A percentile compares a stretch with the other conserved stretches of the same genome.
phyloP scores from a whole-genome alignment of 371 early-diverging fungal species.

The Mortierella sp. region DNA sequence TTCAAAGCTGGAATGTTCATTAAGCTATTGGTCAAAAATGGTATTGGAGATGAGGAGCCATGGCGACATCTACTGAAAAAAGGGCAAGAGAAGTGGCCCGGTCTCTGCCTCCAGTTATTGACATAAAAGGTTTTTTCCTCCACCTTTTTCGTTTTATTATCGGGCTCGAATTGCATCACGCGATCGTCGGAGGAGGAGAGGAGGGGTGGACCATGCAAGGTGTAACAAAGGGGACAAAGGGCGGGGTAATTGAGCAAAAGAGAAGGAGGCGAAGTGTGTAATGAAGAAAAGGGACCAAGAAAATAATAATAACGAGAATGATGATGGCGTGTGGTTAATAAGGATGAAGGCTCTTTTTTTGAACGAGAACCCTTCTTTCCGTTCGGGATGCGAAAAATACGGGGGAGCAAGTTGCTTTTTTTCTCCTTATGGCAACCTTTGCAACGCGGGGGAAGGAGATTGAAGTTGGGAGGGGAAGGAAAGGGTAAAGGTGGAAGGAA shows the following conservation, averaged over 20 bases:
- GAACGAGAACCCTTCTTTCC: neutral
- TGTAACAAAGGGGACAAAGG: neutral
- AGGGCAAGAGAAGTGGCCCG: neutral
- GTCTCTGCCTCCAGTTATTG: slow-evolving; percentile 3
- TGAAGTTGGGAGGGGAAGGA: neutral
- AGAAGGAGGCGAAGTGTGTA: neutral
- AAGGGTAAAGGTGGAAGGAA: neutral
- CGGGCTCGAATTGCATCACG: slow-evolving; percentile 9
- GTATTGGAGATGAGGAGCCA: neutral
- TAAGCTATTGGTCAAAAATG: too few relatives aligned
- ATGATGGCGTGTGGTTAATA: neutral
- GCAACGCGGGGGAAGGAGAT: slow-evolving; percentile 11
- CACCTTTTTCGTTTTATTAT: neutral
- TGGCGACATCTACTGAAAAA: neutral
- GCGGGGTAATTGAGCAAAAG: neutral
- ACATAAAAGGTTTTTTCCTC: slow-evolving; percentile 12
- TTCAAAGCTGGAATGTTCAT: neutral
- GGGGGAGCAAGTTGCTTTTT: neutral
- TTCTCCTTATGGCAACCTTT: slow-evolving; percentile 27
- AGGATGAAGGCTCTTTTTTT: neutral
- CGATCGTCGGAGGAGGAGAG: neutral
- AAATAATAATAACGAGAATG: neutral
- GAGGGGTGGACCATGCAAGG: neutral
- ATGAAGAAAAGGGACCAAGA: neutral
- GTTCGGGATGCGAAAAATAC: slow-evolving; percentile 6